These are phyloP conservation scores for Jacaranda mimosifolia DNA, from an alignment of 257 asterid species.

Conservation along the genomic window DNA sequence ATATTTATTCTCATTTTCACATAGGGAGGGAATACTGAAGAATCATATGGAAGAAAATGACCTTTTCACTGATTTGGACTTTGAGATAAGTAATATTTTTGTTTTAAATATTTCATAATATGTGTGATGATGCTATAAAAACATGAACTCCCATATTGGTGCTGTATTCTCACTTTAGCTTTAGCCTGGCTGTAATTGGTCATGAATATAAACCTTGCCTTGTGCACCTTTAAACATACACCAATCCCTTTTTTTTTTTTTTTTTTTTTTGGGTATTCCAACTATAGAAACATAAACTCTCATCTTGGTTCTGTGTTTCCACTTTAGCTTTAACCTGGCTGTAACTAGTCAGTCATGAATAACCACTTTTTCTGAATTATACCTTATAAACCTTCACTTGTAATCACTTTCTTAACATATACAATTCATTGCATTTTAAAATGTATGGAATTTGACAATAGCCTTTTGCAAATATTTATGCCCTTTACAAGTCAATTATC, in stretches of 20 bases:
- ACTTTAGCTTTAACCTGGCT: neutral
- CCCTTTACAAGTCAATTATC: neutral
- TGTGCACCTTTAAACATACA: too few species aligned
- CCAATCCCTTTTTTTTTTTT: too few species aligned
- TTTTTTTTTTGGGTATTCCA: too few species aligned
- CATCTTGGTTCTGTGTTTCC: neutral
- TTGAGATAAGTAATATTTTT: neutral
- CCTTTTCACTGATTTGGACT: neutral
- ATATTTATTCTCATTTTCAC: neutral
- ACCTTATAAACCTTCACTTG: neutral
- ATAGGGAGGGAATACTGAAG: neutral
- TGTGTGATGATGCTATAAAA: neutral
- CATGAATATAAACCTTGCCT: too few species aligned
- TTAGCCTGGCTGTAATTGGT: too few species aligned
- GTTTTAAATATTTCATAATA: neutral
- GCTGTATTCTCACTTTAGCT: too few species aligned
- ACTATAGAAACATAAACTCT: neutral
- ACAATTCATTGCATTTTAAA: neutral
- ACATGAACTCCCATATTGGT: too few species aligned
- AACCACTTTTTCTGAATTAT: neutral
- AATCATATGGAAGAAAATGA: neutral
- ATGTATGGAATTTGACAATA: neutral
- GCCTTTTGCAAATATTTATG: conserved; percentile 24
- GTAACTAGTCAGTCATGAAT: neutral
- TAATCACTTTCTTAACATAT: neutral